Conservation (phyloP, 2,329 filamentous ascomycete species). For the Nakataea oryzae region DNA sequence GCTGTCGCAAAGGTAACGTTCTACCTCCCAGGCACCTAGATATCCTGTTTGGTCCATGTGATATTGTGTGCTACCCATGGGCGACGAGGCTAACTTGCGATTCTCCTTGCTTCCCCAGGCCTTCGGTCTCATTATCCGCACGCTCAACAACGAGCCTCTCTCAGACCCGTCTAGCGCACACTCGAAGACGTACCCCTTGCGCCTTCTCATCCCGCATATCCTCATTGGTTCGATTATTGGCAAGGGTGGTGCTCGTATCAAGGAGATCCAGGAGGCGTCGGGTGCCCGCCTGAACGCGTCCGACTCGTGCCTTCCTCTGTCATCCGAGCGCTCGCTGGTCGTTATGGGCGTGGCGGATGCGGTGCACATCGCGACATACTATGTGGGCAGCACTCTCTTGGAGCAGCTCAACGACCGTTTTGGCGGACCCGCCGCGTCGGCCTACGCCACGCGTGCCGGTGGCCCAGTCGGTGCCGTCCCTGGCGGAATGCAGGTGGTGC, state of each 20-base stretch:
- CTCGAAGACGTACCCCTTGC: constrained; percentile 94
- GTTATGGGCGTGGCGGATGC: constrained; percentile 97
- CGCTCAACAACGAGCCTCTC: constrained; percentile 92
- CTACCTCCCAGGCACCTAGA: background rate
- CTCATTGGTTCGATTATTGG: constrained; percentile 98
- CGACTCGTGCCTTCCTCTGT: constrained; percentile 86
- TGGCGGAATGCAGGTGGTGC: constrained; percentile 98
- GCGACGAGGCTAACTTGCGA: background rate
- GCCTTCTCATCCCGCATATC: constrained; percentile 90
- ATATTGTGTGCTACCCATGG: background rate
- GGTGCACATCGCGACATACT: constrained; percentile 97
- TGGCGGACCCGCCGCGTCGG: constrained; percentile 90
- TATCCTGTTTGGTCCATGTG: background rate
- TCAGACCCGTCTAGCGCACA: constrained; percentile 80
- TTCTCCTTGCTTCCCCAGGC: constrained; percentile 44
- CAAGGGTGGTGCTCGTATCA: constrained; percentile 89
- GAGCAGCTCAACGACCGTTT: constrained; percentile 97
- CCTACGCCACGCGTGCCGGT: constrained; percentile 90
- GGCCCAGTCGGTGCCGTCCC: constrained; percentile 88
- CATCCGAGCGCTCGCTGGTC: constrained; percentile 93
- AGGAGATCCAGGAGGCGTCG: constrained; percentile 96
- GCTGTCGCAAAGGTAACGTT: constrained; percentile 80
- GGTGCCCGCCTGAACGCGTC: constrained; percentile 94
- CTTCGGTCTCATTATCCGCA: constrained; percentile 95
- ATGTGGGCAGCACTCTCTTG: constrained; percentile 93